Base-by-base conservation (phyloP, 306 rosid species). In the Elaeagnus macrophylla region DNA sequence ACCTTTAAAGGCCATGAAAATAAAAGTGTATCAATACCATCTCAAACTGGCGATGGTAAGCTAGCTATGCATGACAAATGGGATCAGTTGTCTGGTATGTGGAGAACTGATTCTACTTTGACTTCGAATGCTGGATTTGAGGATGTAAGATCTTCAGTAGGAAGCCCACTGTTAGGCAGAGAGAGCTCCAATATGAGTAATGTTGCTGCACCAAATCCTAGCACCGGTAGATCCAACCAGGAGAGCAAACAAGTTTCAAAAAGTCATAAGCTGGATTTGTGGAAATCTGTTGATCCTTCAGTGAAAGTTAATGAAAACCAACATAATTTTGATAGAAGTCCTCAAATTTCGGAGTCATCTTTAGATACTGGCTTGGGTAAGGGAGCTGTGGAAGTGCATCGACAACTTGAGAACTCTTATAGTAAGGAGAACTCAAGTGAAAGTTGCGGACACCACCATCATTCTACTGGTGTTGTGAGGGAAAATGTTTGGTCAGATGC, bases 231-330 rank as follows among this genome's bases (percentile, higher is more conserved):
- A n/a, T n/a, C n/a, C n/a, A n/a, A n/a, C n/a, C n/a, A n/a, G n/a
- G 72, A 60, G 73, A 72, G 54, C 71, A 82, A 78, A 61, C 95
- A 79, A 53, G 71, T 57, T 50, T 46, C 93, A 67, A 66, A 69
- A 39, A 69, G 63, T 69, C 73, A 55, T 17, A 67, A 74, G 44
- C 76, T 57, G 64, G 80, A 81, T 64, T 67, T 66, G 43, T 76
- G 94, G 97, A 79, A 75, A 70, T 77, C 85, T 67, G 75, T 77
- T 55, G 87, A 76, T 60, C 70, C 88, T 66, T 65, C 77, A 58
- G 77, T 74, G 70, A 73, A 59, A 65, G 38, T 64, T 38, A 81
- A 73, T 14, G 81, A 83, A 53, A 77, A 74, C 61, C 79, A 64
- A 65, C 81, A 70, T 59, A 84, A 78, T 52, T 63, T 59, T 58